Evolutionary conservation across 352 stramenopile species (phyloP), one percentile per base, ranked within the genome.

Genomic region (Plasmopara viticola): DNA sequence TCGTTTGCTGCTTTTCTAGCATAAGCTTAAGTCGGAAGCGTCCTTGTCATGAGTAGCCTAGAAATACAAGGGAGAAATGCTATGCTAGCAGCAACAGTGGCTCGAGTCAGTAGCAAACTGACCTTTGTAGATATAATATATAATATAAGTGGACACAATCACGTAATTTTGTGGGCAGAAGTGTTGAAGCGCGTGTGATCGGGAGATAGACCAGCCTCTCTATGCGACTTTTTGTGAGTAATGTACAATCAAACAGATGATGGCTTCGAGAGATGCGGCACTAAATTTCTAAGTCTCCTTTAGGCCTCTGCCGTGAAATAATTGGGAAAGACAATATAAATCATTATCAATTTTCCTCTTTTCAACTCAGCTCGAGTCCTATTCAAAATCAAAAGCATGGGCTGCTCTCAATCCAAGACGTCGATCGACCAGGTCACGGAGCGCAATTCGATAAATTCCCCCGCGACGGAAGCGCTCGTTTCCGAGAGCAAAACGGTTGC

Each of bases 351-450:
- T 60, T 65, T 65, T 39, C 25, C 62, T 61, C 57, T 42, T 35
- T 48, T 41, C 48, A 35, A 64, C 44, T 42, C n/a, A 56, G 20
- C 30, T 53, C 46, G 47, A 64, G 56, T 61, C 47, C 14, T 55
- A 20, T 31, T 15, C 29, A 31, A 34, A 25, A 5, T 29, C 25
- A 28, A 8, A 18, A 58, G n/a, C n/a, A 86, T 86, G 75, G 75
- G 75, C 64, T 86, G 75, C 72, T 63, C 58, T 55, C 72, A 84
- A 60, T 86, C 75, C 53, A 80, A 69, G 55, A 43, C 70, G 40
- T 69, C 69, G 34, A 69, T 64, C 51, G 74, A 83, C 42, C 64
- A 78, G 20, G 68, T 86, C 40, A 53, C 73, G 9, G 62, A 70
- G 57, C 48, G 56, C 6, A 39, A 65, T 20, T 62, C 61, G 0